A percentile compares a stretch with the other conserved stretches of the same genome.
Conservation (phyloP, 352 stramenopile species). For the Phytophthora sansomeana region DNA sequence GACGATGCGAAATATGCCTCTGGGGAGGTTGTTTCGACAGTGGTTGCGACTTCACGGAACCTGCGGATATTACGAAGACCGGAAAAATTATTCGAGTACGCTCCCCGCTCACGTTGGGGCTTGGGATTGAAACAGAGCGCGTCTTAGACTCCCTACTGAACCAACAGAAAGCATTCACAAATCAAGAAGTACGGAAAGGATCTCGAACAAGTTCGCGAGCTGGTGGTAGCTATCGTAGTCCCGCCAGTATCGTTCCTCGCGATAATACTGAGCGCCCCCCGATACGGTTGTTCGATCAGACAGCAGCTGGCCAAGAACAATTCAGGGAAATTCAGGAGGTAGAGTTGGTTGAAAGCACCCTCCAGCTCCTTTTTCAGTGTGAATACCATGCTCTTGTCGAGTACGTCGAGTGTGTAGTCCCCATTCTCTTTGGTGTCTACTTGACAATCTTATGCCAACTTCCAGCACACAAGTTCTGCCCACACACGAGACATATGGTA, state of each 20-base stretch:
- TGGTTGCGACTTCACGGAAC: slow-evolving; percentile 3
- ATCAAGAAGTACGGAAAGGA: background rate
- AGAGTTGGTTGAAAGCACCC: slow-evolving; percentile 18
- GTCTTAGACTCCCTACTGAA: slow-evolving; percentile 17
- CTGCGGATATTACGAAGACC: slow-evolving; percentile 15
- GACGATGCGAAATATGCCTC: background rate
- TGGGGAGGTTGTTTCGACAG: slow-evolving; percentile 5
- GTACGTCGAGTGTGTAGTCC: slow-evolving; percentile 39
- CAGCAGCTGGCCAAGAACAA: background rate
- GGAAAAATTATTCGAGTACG: slow-evolving; percentile 19
- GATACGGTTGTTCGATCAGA: background rate
- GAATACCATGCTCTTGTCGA: slow-evolving; percentile 35
- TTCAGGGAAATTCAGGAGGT: slow-evolving; percentile 1
- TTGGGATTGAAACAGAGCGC: slow-evolving; percentile 7
- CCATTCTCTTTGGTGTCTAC: slow-evolving; percentile 31
- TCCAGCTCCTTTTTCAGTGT: slow-evolving; percentile 35
- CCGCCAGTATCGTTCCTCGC: background rate
- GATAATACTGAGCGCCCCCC: background rate
- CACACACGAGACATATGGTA: slow-evolving; percentile 25
- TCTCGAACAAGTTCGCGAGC: background rate
- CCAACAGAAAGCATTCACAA: slow-evolving; percentile 4
- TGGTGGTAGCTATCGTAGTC: background rate
- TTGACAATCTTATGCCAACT: slow-evolving; percentile 24
- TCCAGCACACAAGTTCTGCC: slow-evolving; percentile 24
- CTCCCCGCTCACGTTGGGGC: slow-evolving; percentile 5